Conservation (phyloP, 139 green algal genomes). For the Coelastrella sp. region DNA sequence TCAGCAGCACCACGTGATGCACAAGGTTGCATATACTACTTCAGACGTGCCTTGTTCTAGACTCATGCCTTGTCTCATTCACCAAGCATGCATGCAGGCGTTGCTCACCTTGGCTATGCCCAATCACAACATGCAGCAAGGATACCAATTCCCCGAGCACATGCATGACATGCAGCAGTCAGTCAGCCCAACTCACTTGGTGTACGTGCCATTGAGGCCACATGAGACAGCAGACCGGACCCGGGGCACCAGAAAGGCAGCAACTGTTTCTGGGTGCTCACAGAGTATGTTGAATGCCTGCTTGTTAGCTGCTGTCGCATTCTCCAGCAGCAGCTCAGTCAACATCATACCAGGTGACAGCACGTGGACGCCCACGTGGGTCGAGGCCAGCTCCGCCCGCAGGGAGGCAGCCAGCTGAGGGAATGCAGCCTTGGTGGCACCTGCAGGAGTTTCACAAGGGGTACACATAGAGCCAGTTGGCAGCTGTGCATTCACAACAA, state of each 20-base stretch:
- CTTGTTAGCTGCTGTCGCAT: constrained; percentile 74
- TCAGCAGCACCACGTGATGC: too few relatives aligned
- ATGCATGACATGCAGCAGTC: neutral
- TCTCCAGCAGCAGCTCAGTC: constrained; percentile 89
- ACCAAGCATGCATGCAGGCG: too few relatives aligned
- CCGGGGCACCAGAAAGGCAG: constrained; percentile 84
- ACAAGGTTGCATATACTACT: too few relatives aligned
- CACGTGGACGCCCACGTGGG: constrained; percentile 43
- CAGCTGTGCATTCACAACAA: too few relatives aligned
- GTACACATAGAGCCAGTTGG: neutral
- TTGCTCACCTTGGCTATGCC: too few relatives aligned
- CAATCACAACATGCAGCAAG: too few relatives aligned
- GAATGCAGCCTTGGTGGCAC: constrained; percentile 87
- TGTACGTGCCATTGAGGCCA: constrained; percentile 54
- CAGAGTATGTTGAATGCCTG: constrained; percentile 92
- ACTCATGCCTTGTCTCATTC: too few relatives aligned
- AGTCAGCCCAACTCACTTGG: constrained; percentile 21
- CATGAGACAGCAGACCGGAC: constrained; percentile 69
- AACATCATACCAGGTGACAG: constrained; percentile 88
- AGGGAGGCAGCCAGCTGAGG: constrained; percentile 75
- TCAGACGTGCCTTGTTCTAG: too few relatives aligned
- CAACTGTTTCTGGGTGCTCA: constrained; percentile 90
- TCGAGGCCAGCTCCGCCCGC: constrained; percentile 59
- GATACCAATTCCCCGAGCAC: neutral
- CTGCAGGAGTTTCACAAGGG: neutral